Conservation (phyloP, 2,329 filamentous ascomycete genomes). For the Ophiostoma angusticollis region DNA sequence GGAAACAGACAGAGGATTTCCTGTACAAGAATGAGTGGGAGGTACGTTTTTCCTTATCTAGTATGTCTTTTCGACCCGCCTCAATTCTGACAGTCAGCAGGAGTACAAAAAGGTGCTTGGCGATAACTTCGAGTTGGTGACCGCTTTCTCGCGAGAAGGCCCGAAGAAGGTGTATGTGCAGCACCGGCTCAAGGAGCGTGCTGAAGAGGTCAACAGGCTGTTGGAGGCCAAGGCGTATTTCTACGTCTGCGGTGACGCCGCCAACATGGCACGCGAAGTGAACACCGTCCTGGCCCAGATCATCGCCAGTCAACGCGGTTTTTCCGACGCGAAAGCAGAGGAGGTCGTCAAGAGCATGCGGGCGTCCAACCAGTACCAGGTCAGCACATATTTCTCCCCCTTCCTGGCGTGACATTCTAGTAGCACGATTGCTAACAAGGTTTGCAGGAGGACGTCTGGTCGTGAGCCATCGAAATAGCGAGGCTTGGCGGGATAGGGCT, state of each 20-base stretch:
- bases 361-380: slow-evolving; percentile 90
- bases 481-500: too few relatives aligned
- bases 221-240: slow-evolving; percentile 82
- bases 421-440: slow-evolving; percentile 2
- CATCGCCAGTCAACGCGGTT: slow-evolving; percentile 67
- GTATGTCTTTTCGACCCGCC: not conserved
- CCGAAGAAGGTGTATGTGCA: slow-evolving; percentile 93
- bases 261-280: slow-evolving; percentile 92
- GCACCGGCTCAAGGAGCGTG: slow-evolving; percentile 73
- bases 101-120: slow-evolving; percentile 72
- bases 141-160: slow-evolving; percentile 85
- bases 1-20: slow-evolving; percentile 80
- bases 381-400: slow-evolving; percentile 23
- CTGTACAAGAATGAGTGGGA: slow-evolving; percentile 86
- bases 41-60: slow-evolving; percentile 40
- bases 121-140: slow-evolving; percentile 80
- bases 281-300: slow-evolving; percentile 80
- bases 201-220: slow-evolving; percentile 75
- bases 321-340: slow-evolving; percentile 78
- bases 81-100: slow-evolving; percentile 31
- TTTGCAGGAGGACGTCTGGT: slow-evolving; percentile 58
- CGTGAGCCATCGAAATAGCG: slow-evolving; percentile 27
- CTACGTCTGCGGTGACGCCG: slow-evolving; percentile 95
- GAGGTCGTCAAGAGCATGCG: slow-evolving; percentile 97
- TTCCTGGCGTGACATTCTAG: not conserved